Base-by-base conservation (phyloP, 2,329 filamentous ascomycete genomes). In the Paraconiothyrium brasiliense region DNA sequence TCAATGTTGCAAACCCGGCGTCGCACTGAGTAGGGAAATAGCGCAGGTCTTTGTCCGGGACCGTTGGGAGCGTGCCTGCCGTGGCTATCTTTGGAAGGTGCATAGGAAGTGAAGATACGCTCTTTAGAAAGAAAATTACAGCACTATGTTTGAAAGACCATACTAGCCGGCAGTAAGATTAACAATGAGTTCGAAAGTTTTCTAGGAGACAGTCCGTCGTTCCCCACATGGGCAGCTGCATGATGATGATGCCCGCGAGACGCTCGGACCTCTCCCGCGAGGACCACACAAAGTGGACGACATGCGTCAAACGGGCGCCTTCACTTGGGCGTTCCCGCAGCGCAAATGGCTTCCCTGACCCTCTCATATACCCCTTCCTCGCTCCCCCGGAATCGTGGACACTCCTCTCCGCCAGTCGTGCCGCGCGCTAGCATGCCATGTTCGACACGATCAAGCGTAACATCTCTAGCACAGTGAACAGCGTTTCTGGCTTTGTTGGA, bases 401-500 rank as follows among this genome's bases (percentile, higher is more conserved):
- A 27, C 22, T 22, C 13, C 14, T 27, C 47, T 22, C 32, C 30
- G 54, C 32, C n/a, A 43, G 44, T 48, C 39, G 60, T 41, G 43
- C 44, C 30, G 5, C 32, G 37, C 57, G 8, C 49, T 59, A 59
- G 57, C 49, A 52, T 48, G 48, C 57, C 49, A 59, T 59, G 57
- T 59, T 52, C 16, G 22, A 37, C 27, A 11, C 24, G 13, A 1
- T 50, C 20, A 51, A 44, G 48, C 20, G 46, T 3, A 41, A 22
- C 24, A 47, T 37, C 20, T 30, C 35, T 20, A 41, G 16, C 13
- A 54, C 50, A 10, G 20, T 41, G 22, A 32, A 51, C 24, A 46
- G 2, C 16, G 22, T 58, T n/a, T 47, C 41, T 55, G 39, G 14
- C 35, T 55, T 47, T 52, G 32, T 55, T 14, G 52, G 32, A 54